Evolutionary conservation across 768 basidiomycete species (phyloP), one percentile per base, ranked within the genome.

Genomic region (Rhodosporidiobolus odoratus): DNA sequence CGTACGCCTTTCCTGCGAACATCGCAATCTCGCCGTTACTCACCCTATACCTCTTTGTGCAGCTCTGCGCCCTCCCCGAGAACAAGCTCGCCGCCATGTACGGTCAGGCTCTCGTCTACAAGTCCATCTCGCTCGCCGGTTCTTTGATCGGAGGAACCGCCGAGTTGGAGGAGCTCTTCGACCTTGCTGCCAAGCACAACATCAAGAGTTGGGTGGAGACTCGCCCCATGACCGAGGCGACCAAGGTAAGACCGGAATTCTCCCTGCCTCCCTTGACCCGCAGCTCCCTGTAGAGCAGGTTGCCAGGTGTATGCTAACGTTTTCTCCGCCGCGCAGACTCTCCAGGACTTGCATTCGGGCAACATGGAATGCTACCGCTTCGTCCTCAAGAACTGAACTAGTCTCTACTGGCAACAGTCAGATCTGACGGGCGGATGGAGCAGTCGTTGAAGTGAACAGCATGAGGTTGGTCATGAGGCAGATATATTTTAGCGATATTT

Each of bases 21-120:
- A n/a, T n/a, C n/a, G n/a, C n/a, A n/a, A n/a, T n/a, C 23, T 45
- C 43, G 23, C 48, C 12, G 48, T 17, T 50, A 50, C 48, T 23
- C n/a, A n/a, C n/a, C n/a, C n/a, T n/a, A n/a, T n/a, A n/a, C n/a
- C n/a, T 16, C n/a, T 80, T 85, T 74, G 81, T 86, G 62, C n/a
- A n/a, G n/a, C 83, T 84, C 76, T 85, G 86, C 63, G 85, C 84
- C 50, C 77, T 87, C 40, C 86, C 86, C 21, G 84, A 87, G 67
- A 80, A 82, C 19, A 79, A 69, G 65, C 65, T 74, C 30, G 62
- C 68, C 9, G 38, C 47, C 0, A 65, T 74, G 63, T 64, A 50
- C 53, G 65, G 62, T 10, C 53, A 62, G 41, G 34, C 43, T 45
- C 78, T 82, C 66, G 77, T 77, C n/a, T 68, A 62, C 9, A 78